Evolutionary conservation across 441 rosid species (phyloP), one percentile per base, ranked within the genome.

Genomic region (Brassica hybrid): DNA sequence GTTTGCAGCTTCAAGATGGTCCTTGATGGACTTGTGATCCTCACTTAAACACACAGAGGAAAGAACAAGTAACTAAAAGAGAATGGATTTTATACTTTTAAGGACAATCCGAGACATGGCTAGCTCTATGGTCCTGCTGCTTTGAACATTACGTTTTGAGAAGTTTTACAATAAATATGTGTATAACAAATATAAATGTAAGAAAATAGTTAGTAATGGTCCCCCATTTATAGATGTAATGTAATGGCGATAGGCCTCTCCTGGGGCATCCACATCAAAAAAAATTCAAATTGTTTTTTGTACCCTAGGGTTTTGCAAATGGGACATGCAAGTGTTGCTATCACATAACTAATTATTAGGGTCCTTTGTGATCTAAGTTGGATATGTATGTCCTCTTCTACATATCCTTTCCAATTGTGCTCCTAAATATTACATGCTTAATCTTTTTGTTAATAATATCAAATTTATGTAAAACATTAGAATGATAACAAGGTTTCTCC

Each of bases 271-370:
- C 76, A 74, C 79, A 70, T 75, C 73, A 65, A 45, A 54, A 54
- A 2, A 25, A 54, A 54, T 16, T 54, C 75, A 62, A 79, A 65
- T 70, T 80, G 76, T 75, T 80, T 74, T 79, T 65, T 80, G 73
- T 75, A 80, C 79, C 73, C 79, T 80, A 80, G 83, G 83, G 83
- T 80, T 75, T 80, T 75, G 79, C 50, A 80, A 75, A 75, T 66
- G 73, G 60, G 79, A 36, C 83, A 80, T 80, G 83, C 79, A 80
- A 75, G 64, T 80, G 79, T 80, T 75, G 76, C 83, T 70, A 70
- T 75, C 83, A 80, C 65, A 65, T 80, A 75, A 75, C 76, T 75
- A 75, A 80, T 75, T 59, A 65, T 71, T 75, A 75, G 32, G 68
- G 27, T 65, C 79, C 72, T 69, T 69, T 74, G 76, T 79, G 69